phyloP scores from a whole-genome alignment of 768 basidiomycete genomes.

The Scleroderma citrinum region DNA sequence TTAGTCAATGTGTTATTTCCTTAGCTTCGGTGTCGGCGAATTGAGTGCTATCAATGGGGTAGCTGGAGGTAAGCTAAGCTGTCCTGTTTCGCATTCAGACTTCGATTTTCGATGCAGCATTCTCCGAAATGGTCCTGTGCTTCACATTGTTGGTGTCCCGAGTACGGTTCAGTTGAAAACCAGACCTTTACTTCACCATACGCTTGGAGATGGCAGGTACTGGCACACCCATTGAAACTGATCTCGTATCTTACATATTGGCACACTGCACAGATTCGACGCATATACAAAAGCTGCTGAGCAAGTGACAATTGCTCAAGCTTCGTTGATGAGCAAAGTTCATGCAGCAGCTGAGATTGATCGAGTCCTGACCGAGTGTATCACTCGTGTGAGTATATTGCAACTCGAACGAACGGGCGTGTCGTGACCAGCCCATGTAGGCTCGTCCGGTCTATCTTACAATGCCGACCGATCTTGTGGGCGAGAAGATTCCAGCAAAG shows the following conservation, averaged over 20 bases:
- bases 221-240: background rate
- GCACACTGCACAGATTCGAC: slow-evolving; percentile 49
- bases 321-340: slow-evolving; percentile 45
- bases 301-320: slow-evolving; percentile 70
- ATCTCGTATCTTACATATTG: background rate
- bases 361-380: slow-evolving; percentile 64
- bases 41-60: slow-evolving; percentile 82
- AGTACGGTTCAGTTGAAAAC: slow-evolving; percentile 65
- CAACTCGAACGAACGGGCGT: background rate
- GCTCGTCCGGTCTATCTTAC: slow-evolving; percentile 85
- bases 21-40: slow-evolving; percentile 90
- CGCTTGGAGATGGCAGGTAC: slow-evolving; percentile 76
- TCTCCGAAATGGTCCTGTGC: slow-evolving; percentile 82
- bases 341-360: slow-evolving; percentile 72
- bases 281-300: slow-evolving; percentile 72
- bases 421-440: slow-evolving; percentile 25
- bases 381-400: slow-evolving; percentile 38
- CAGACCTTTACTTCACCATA: slow-evolving; percentile 80
- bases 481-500: slow-evolving; percentile 57
- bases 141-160: slow-evolving; percentile 85
- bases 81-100: background rate
- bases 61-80: slow-evolving; percentile 50
- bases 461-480: slow-evolving; percentile 79
- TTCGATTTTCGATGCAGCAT: slow-evolving; percentile 37
- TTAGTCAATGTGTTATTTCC: background rate